Conservation (phyloP, 2,329 filamentous ascomycete species). For the Orbilia javanica region DNA sequence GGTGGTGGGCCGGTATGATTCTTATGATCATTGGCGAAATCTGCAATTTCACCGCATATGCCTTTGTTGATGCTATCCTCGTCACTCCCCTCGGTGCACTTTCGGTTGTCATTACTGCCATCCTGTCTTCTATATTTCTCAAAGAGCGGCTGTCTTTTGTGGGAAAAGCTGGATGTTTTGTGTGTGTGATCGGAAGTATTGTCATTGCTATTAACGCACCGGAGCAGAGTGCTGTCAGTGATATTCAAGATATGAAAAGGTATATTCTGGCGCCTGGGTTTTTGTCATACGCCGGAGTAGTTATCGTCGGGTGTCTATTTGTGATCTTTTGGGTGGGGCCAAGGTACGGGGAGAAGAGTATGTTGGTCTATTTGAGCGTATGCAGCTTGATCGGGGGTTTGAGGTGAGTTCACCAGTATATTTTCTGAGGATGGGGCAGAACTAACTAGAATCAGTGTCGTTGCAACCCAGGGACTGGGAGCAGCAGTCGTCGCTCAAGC, state of each 20-base stretch:
- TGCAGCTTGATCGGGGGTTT: conserved; percentile 94
- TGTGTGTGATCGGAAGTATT: conserved; percentile 92
- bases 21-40: conserved; percentile 97
- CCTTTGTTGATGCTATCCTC: conserved; percentile 94
- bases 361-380: conserved; percentile 96
- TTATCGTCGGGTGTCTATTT: conserved; percentile 79
- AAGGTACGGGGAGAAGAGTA: conserved; percentile 92
- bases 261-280: conserved; percentile 90
- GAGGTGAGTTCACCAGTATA: conserved; percentile 65
- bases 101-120: conserved; percentile 90
- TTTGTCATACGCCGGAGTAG: conserved; percentile 82
- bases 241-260: conserved; percentile 91
- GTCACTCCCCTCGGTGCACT: conserved; percentile 92
- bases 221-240: conserved; percentile 81
- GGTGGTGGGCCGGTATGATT: conserved; percentile 96
- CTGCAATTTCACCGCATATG: conserved; percentile 97
- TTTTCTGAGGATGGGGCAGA: not conserved
- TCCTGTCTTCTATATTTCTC: conserved; percentile 92
- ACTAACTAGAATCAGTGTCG: conserved; percentile 72
- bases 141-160: conserved; percentile 96
- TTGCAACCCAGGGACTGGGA: conserved; percentile 91
- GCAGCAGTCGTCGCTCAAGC: conserved; percentile 90
- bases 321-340: conserved; percentile 85
- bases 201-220: conserved; percentile 96
- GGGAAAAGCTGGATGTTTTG: conserved; percentile 94